These are phyloP conservation scores for Diplocarpon mali DNA, from an alignment of 2,329 filamentous ascomycete genomes.

Conservation along the genomic window DNA sequence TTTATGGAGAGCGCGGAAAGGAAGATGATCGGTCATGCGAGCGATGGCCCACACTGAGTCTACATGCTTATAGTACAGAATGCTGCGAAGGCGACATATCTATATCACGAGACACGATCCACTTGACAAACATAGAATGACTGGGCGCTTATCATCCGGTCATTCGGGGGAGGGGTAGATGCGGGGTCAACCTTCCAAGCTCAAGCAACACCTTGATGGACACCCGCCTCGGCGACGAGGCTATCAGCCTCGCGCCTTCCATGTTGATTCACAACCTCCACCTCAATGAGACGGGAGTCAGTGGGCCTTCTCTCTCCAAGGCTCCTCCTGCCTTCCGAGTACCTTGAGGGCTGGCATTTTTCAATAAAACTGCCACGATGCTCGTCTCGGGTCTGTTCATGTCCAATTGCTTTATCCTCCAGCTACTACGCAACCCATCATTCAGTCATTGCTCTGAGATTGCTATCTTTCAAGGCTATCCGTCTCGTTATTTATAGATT, in stretches of 20 bases:
- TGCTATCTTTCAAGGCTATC: background rate
- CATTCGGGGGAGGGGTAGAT: background rate
- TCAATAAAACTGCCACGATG: background rate
- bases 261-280: background rate
- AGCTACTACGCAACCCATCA: background rate
- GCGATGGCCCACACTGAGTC: too few species aligned
- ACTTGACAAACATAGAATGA: too few species aligned
- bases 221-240: background rate
- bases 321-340: background rate
- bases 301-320: conserved; percentile 1
- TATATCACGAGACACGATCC: too few species aligned
- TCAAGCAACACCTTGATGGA: conserved; percentile 9
- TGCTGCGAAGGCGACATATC: too few species aligned
- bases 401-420: background rate
- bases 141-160: background rate
- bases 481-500: background rate
- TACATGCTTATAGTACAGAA: too few species aligned
- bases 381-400: background rate
- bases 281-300: background rate
- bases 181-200: too few species aligned
- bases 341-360: conserved; percentile 1
- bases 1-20: too few species aligned
- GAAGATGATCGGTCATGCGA: too few species aligned
- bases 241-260: conserved; percentile 8
- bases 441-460: background rate